phyloP scores from a whole-genome alignment of 2,329 filamentous ascomycete species.

The Didymella sp. region DNA sequence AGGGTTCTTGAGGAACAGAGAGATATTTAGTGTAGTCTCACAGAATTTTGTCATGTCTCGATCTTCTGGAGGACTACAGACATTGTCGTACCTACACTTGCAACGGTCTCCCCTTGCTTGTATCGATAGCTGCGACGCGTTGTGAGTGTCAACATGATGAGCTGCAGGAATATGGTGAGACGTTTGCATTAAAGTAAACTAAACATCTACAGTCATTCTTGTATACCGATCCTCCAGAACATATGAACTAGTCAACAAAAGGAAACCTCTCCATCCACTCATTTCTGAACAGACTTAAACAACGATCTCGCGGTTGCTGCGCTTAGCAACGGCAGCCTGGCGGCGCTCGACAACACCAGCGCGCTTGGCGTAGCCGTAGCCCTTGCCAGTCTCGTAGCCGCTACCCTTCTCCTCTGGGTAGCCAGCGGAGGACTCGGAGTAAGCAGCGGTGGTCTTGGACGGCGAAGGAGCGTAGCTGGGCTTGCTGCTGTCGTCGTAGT shows the following conservation, averaged over 20 bases:
- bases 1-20: no score
- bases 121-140: no score
- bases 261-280: neutral
- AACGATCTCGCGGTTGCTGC: neutral
- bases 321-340: constrained; percentile 11
- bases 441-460: neutral
- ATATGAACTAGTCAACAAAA: constrained; percentile 14
- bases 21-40: no score
- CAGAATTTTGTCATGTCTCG: no score
- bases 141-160: no score
- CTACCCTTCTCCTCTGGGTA: neutral
- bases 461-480: neutral
- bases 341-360: constrained; percentile 12
- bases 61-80: no score
- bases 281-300: neutral
- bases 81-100: no score
- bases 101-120: no score
- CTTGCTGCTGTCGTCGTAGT: neutral
- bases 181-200: constrained; percentile 5
- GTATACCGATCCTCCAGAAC: constrained; percentile 21
- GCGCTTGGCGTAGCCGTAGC: constrained; percentile 14
- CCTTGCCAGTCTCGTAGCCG: constrained; percentile 1
- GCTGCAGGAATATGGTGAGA: neutral
- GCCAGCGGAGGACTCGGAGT: neutral
- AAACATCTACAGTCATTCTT: constrained; percentile 25